Percentiles rank a stretch among this genome's conserved stretches.
Evolutionary conservation across 2,329 filamentous ascomycete genomes (phyloP).

Genomic region (Aspergillus sp.): DNA sequence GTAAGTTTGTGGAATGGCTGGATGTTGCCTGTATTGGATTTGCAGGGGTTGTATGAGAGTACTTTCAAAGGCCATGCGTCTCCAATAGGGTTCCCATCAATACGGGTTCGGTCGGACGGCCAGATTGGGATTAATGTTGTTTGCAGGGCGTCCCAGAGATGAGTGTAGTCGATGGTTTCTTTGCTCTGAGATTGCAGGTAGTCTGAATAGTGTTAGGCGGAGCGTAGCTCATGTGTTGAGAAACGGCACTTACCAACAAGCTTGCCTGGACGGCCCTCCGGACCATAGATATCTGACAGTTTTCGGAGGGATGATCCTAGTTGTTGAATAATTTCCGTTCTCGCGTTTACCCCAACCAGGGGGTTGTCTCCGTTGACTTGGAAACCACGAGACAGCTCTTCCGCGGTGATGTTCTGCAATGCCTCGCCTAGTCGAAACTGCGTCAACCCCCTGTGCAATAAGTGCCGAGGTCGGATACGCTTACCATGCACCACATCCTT

Average conservation of each 20-base stretch:
- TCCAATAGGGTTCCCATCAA: conserved; percentile 47
- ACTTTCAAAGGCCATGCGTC: conserved; percentile 51
- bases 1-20: conserved; percentile 64
- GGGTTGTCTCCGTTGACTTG: conserved; percentile 48
- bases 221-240: not conserved
- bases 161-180: conserved; percentile 36
- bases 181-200: conserved; percentile 34
- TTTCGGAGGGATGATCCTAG: conserved; percentile 45
- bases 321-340: conserved; percentile 42
- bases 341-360: conserved; percentile 47
- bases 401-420: conserved; percentile 30
- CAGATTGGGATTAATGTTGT: conserved; percentile 49
- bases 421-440: conserved; percentile 4
- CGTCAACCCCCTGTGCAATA: not conserved
- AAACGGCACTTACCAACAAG: conserved; percentile 44
- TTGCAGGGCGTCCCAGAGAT: conserved; percentile 48
- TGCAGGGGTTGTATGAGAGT: conserved; percentile 13
- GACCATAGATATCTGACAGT: conserved; percentile 43
- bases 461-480: not conserved
- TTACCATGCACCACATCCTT: conserved; percentile 12
- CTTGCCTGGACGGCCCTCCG: conserved; percentile 47
- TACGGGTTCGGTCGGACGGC: conserved; percentile 46
- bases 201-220: conserved; percentile 31
- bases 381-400: conserved; percentile 39
- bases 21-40: conserved; percentile 28